Evolutionary conservation across 148 eudicot species (phyloP), one percentile per base, ranked within the genome.

Genomic region (Fagopyrum homotropicum): DNA sequence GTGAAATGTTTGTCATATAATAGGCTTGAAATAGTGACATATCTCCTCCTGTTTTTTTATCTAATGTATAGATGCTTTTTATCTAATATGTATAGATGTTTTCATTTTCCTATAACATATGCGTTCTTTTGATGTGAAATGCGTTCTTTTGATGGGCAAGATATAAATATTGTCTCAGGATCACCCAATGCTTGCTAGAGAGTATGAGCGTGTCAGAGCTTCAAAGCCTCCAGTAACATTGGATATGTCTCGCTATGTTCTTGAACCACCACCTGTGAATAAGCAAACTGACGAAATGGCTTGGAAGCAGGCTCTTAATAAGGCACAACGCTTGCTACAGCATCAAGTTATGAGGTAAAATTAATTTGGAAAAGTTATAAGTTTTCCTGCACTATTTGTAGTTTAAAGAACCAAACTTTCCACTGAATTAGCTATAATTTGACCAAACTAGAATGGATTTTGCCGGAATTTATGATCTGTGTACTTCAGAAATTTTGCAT

Each of bases 131-230:
- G 59, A 54, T 54, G 59, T 54, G 59, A 57, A 57, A 57, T 17
- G 29, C n/a, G n/a, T n/a, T n/a, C n/a, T n/a, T n/a, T n/a, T n/a
- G 71, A 66, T 66, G 45, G 8, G 48, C 29, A 4, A 45, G 19
- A 17, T 73, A 16, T 52, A 15, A 49, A 40, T 50, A 5, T 75
- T 12, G 45, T 81, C 79, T 73, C 86, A 91, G 98, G 87, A 87
- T 79, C 93, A 94, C 82, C 98, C 98, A n/a, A 90, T 92, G 92
- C 96, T 94, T 79, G 97, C 96, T 29, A 84, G 97, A 83, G 98
- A 94, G 82, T 90, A 85, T 80, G 98, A 94, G 79, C 83, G 98
- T 74, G 93, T 94, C 11, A 86, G 93, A 81, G 93, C 93, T 84
- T 91, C 91, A 73, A 94, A 86, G 83, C 96, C 98, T 78, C 93